phyloP scores from a whole-genome alignment of 208 protist genomes.

The Lotmaria passim region DNA sequence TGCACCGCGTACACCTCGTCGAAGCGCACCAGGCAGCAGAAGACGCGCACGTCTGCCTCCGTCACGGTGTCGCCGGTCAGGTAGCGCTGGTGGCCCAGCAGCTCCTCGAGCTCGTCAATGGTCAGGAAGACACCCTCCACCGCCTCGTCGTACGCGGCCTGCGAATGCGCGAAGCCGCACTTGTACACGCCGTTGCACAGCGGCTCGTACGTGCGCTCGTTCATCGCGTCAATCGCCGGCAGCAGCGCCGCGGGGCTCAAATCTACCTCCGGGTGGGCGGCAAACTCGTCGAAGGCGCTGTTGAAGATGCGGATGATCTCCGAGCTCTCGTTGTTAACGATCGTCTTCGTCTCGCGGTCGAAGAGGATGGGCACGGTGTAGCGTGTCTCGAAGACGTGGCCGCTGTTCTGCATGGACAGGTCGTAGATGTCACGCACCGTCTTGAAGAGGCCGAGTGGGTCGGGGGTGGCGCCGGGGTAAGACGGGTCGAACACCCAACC shows the following conservation, averaged over 20 bases:
- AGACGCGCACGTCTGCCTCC: constrained; percentile 88
- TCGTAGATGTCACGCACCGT: constrained; percentile 74
- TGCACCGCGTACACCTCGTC: constrained; percentile 87
- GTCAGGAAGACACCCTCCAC: constrained; percentile 41
- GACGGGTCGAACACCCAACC: constrained; percentile 71
- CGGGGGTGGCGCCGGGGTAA: constrained; percentile 43
- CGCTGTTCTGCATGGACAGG: constrained; percentile 45
- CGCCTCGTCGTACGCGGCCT: constrained; percentile 71
- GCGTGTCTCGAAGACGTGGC: constrained; percentile 49
- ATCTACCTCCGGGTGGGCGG: constrained; percentile 62
- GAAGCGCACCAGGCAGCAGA: constrained; percentile 88
- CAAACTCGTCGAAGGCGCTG: constrained; percentile 64
- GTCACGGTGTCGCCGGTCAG: constrained; percentile 57
- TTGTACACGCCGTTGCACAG: constrained; percentile 93
- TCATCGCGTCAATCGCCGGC: constrained; percentile 80
- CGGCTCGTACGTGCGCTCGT: constrained; percentile 75
- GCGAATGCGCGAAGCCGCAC: constrained; percentile 80
- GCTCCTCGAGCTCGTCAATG: constrained; percentile 48
- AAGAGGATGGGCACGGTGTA: constrained; percentile 93
- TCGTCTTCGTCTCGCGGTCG: constrained; percentile 78
- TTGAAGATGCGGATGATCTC: constrained; percentile 93
- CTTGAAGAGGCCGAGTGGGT: constrained; percentile 43
- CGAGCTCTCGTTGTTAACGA: constrained; percentile 93
- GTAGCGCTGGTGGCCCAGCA: constrained; percentile 64
- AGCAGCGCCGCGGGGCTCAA: constrained; percentile 69